A percentile compares a stretch with the other conserved stretches of the same genome.
phyloP scores from a whole-genome alignment of 306 rosid species.

The Trichosanthes cucumerina region DNA sequence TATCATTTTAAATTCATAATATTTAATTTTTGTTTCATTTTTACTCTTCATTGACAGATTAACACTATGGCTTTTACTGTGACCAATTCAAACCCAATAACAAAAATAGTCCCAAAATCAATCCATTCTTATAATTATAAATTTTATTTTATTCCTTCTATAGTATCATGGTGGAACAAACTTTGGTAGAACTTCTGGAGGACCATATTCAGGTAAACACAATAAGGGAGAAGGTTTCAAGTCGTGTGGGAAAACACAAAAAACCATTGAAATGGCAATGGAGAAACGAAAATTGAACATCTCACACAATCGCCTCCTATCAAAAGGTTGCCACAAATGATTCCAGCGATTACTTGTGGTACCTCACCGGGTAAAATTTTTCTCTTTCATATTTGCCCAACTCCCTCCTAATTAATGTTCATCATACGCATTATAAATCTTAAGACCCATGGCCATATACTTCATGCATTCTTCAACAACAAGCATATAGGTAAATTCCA shows the following conservation, averaged over 20 bases:
- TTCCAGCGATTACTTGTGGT: too few relatives aligned
- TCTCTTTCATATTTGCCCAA: too few relatives aligned
- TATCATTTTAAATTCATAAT: too few relatives aligned
- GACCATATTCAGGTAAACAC: too few relatives aligned
- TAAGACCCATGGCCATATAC: conserved; percentile 30
- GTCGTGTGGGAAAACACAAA: conserved; percentile 19
- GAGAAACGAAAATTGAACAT: too few relatives aligned
- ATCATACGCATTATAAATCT: too few relatives aligned
- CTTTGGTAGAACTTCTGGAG: conserved; percentile 45
- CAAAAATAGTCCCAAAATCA: too few relatives aligned
- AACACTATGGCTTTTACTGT: conserved; percentile 50
- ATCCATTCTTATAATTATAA: not conserved
- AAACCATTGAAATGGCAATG: conserved; percentile 32
- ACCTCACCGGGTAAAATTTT: too few relatives aligned
- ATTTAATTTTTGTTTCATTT: not conserved
- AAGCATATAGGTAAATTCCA: conserved; percentile 27
- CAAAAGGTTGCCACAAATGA: too few relatives aligned
- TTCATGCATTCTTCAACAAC: conserved; percentile 40
- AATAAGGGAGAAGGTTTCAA: conserved; percentile 8
- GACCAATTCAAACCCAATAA: conserved; percentile 33
- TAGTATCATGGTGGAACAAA: conserved; percentile 58
- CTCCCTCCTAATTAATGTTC: too few relatives aligned
- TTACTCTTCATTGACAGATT: too few relatives aligned
- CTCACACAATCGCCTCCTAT: too few relatives aligned
- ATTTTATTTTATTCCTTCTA: not conserved